Evolutionary conservation across 805 yeast genomes (phyloP).

Genomic region (Saccharomycopsis sp.): DNA sequence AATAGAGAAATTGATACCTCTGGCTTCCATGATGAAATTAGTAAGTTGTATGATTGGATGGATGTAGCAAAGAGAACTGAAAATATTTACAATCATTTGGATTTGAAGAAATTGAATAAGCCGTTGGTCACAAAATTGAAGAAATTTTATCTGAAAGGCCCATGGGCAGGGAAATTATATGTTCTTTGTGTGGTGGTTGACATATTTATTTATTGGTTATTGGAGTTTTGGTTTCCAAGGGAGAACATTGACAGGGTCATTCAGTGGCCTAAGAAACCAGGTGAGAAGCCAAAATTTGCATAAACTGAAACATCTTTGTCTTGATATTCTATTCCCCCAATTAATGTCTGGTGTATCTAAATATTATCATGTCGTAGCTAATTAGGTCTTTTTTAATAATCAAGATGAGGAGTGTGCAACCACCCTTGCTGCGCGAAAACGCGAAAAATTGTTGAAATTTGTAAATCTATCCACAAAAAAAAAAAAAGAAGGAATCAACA

Average conservation of each 20-base stretch:
- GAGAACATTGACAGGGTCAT: conserved; percentile 62
- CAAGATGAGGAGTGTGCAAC: background rate
- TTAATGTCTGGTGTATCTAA: too few species aligned
- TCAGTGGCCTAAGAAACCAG: conserved; percentile 66
- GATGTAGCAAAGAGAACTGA: conserved; percentile 86
- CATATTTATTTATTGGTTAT: conserved; percentile 49
- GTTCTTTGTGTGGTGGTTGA: conserved; percentile 79
- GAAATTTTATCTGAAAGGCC: conserved; percentile 62
- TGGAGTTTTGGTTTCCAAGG: conserved; percentile 69
- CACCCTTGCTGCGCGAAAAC: background rate
- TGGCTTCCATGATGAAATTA: conserved; percentile 69
- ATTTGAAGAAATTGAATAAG: conserved; percentile 37
- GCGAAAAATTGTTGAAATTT: background rate
- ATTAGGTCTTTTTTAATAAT: background rate
- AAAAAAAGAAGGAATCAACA: background rate
- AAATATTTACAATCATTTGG: conserved; percentile 57
- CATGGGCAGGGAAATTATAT: conserved; percentile 82
- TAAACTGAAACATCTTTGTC: background rate
- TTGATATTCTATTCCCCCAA: background rate
- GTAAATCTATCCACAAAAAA: background rate
- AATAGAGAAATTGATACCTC: conserved; percentile 60
- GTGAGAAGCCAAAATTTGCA: conserved; percentile 1
- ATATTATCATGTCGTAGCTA: background rate
- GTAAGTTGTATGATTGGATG: conserved; percentile 84
- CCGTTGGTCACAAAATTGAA: conserved; percentile 53